A percentile compares a stretch with the other conserved stretches of the same genome.
phyloP scores from a whole-genome alignment of 192 early-diverging fungal species.

The Coemansia sp. region DNA sequence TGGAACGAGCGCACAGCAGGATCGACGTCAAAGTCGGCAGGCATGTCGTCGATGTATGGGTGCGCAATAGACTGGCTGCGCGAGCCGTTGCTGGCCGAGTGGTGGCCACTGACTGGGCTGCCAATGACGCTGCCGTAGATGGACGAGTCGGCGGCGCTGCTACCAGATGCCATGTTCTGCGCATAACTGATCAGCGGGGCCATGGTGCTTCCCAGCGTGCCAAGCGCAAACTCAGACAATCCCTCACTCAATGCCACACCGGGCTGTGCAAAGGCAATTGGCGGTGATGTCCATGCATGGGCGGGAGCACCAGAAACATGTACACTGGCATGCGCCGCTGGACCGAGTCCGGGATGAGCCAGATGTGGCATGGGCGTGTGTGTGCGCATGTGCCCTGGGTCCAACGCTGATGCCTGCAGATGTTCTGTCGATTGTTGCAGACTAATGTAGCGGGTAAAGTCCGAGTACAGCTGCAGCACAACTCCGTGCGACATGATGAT shows the following conservation, averaged over 20 bases:
- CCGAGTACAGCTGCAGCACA: conserved; percentile 44
- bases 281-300: neutral
- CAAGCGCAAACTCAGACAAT: conserved; percentile 52
- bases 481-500: conserved; percentile 56
- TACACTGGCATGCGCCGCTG: neutral
- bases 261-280: conserved; percentile 10
- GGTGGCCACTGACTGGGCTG: conserved; percentile 28
- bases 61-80: conserved; percentile 23
- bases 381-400: neutral
- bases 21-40: neutral
- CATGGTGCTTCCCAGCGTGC: conserved; percentile 41
- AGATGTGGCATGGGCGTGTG: conserved; percentile 10
- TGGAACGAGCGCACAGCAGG: neutral
- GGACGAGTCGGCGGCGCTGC: conserved; percentile 42
- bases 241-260: conserved; percentile 44
- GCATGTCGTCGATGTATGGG: conserved; percentile 3
- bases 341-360: neutral
- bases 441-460: conserved; percentile 39
- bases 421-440: conserved; percentile 26
- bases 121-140: conserved; percentile 47
- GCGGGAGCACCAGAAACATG: no score
- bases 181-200: conserved; percentile 47
- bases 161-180: conserved; percentile 28
- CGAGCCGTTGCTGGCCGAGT: conserved; percentile 21
- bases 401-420: conserved; percentile 2